Evolutionary conservation across 1,284 basidiomycete species (phyloP), one percentile per base, ranked within the genome.

Genomic region (Ustilago crameri): DNA sequence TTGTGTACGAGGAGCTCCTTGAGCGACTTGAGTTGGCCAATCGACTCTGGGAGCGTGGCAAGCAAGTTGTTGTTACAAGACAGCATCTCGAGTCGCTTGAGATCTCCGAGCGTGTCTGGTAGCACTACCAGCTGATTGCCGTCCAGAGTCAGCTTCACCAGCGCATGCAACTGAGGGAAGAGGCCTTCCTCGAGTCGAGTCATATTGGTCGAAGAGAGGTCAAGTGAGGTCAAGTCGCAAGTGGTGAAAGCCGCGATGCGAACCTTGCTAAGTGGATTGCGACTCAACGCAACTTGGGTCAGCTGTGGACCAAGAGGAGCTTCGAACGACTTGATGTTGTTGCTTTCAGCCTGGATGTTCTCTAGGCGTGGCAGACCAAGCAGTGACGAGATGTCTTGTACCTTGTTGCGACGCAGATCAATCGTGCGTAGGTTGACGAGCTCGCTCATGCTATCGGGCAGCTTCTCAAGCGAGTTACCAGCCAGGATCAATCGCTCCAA

Each of bases 31-130:
- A 98, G 86, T 17, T 86, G 86, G 24, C 93, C 93, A 50, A 98
- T 90, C 38, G 88, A 89, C 15, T 87, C 84, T 0, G 96, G 96
- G 0, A 98, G 86, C 17, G 87, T 85, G 45, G 89, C 89, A 9
- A 99, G 87, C 76, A 91, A 88, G 84, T 98, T 98, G 84, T 97
- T 93, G 45, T 92, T 93, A 80, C 93, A 93, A 4, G 91, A 91
- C 3, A 99, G 88, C 1, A 85, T 86, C 73, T 89, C 87, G 24
- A 99, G 89, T 54, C 87, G 87, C 18, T 85, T 85, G 24, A 98
- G 88, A 17, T 89, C 87, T 44, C 91, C 91, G 5, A 98, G 85
- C 12, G 90, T 88, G 38, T 93, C 90, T 0, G 95, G 94, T 32
- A 98, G 88, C 7, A 88, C 87, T 14, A 91, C 90, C 80, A 98